Evolutionary conservation across 352 stramenopile genomes (phyloP), one percentile per base, ranked within the genome.

Genomic region (Phytophthora ohioensis): DNA sequence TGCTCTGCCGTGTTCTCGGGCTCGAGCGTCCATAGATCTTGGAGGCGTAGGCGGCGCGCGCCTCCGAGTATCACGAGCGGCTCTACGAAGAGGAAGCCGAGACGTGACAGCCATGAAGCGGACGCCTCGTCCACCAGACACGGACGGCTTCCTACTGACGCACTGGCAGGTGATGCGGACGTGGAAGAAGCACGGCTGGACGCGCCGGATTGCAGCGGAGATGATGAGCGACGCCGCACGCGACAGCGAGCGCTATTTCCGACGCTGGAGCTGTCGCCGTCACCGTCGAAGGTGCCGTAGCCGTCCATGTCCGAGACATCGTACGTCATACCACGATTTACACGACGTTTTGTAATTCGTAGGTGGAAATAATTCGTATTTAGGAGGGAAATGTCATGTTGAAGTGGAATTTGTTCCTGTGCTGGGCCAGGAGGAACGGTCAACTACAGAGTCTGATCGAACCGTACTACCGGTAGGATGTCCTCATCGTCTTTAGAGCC

Each of bases 11-110:
- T 57, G 59, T 79, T 80, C 51, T 79, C 73, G 4, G 61, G 53
- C 11, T 73, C 54, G 0, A 86, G 71, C 2, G 63, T 51, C 76
- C 73, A 84, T 6, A 84, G 43, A 21, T 84, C 76, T 4, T 73
- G 67, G 13, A 83, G 54, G 3, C 51, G 36, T 32, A 85, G 45
- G 2, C 48, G 48, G 0, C 48, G 73, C 32, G 21, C 17, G 1
- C 55, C 68, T 35, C 76, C 76, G 7, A 79, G 58, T 12, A 58
- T 58, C 31, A 81, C 67, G 3, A 87, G 64, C 12, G 79, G 74
- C 49, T 61, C 60, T 13, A 80, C 73, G 54, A 79, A 81, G 9
- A 67, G 57, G 46, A 84, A 82, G 4, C 72, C 73, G 48, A 80
- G 53, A n/a, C 71, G 67, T 0, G 76, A 78, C 36, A 84, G 42